Evolutionary conservation across 257 asterid genomes (phyloP).

Genomic region (Jaltomata sinuosa): DNA sequence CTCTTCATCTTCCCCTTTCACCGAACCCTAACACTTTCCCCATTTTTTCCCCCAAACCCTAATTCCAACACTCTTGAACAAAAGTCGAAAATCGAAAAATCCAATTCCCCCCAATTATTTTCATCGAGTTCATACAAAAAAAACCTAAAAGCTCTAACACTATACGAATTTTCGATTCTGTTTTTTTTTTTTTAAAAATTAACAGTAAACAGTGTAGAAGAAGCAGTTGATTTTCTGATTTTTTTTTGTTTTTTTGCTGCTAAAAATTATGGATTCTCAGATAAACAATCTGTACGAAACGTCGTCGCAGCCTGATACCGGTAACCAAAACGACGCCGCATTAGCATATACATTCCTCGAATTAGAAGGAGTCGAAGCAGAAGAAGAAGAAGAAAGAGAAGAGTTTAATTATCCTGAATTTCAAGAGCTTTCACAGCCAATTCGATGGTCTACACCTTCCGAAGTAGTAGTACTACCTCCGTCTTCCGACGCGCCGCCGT

Average conservation of each 20-base stretch:
- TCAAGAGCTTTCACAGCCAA: constrained; percentile 90
- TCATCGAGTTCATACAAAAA: neutral
- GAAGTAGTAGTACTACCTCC: too few species aligned
- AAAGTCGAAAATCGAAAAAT: neutral
- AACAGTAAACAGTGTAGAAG: neutral
- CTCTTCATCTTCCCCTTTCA: neutral
- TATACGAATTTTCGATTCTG: too few species aligned
- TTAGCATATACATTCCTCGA: constrained; percentile 83
- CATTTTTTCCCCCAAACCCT: neutral
- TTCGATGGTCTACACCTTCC: constrained; percentile 87
- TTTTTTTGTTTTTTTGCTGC: neutral
- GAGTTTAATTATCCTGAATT: constrained; percentile 91
- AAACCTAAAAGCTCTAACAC: too few species aligned
- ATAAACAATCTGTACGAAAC: constrained; percentile 72
- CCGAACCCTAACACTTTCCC: neutral
- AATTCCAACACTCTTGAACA: neutral
- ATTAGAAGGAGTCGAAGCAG: too few species aligned
- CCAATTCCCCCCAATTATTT: too few species aligned
- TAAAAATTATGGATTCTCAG: neutral
- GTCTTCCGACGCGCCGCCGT: constrained; percentile 50
- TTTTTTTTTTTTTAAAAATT: too few species aligned
- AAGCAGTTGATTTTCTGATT: neutral
- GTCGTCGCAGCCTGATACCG: constrained; percentile 97
- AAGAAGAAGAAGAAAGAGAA: constrained; percentile 34
- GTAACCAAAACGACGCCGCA: constrained; percentile 43